Conservation (phyloP, 352 stramenopile species). For the Globisporangium viniferum region DNA sequence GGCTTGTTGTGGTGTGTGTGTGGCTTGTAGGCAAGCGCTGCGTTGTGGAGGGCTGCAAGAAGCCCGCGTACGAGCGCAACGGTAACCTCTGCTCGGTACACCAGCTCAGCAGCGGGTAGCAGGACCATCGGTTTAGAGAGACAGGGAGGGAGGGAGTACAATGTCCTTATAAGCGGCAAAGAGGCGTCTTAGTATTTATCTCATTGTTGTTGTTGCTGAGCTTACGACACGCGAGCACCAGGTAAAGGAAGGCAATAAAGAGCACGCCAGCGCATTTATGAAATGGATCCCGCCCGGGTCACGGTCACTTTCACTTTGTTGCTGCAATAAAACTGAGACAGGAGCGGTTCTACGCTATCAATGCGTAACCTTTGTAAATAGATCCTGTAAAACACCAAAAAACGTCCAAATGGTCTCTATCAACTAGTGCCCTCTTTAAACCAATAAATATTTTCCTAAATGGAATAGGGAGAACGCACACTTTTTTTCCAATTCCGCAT, state of each 20-base stretch:
- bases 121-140: not conserved
- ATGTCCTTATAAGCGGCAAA: not conserved
- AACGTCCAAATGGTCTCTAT: no score
- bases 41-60: constrained; percentile 38
- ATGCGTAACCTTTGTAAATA: not conserved
- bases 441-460: not conserved
- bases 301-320: no score
- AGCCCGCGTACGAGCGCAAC: constrained; percentile 48
- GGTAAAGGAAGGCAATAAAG: not conserved
- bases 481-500: not conserved
- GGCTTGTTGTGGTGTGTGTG: not conserved
- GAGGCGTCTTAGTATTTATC: constrained; percentile 4
- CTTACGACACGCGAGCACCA: not conserved
- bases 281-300: not conserved
- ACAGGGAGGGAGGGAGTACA: not conserved
- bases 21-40: constrained; percentile 42
- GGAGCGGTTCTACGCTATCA: not conserved
- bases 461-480: not conserved
- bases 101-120: constrained; percentile 11
- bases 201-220: not conserved
- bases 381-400: not conserved
- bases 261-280: not conserved
- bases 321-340: no score
- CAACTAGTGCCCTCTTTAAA: no score
- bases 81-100: constrained; percentile 42